Evolutionary conservation across 352 stramenopile genomes (phyloP), one percentile per base, ranked within the genome.

Genomic region (Globisporangium paroecandrum): DNA sequence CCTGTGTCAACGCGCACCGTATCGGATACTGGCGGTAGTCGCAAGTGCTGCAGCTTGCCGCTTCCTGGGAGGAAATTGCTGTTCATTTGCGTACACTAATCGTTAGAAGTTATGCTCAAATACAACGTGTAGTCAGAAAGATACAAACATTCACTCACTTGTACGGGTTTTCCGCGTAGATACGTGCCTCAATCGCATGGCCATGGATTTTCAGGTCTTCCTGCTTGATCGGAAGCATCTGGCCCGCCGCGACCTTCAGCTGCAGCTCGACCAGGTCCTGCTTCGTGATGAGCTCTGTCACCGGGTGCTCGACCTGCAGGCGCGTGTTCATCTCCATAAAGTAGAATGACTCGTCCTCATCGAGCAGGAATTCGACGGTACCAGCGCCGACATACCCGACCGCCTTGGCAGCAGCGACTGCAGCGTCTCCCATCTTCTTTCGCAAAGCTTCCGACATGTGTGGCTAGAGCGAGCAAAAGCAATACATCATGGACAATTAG

Each of bases 311-410:
- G 18, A 98, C 94, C 77, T 98, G 94, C n/a, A 98, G 77, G 25
- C 94, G 91, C 41, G 94, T 98, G 85, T 98, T 98, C 92, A 98
- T 98, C 72, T 98, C 94, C 89, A 98, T 97, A 66, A 98, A 98
- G 71, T 98, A 98, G 68, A 98, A 98, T 27, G 83, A 89, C 64
- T 95, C 86, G 68, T 93, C 82, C 43, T 93, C 80, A 73, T 98
- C 94, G 54, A 97, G 66, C 25, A 98, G 79, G 70, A 98, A 98
- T 77, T 98, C 94, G 38, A 98, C 94, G 12, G 94, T 98, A 49
- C 94, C 94, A 36, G 94, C 94, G 22, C 91, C 91, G 64, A 95
- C 89, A 72, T 98, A 98, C 43, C 89, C 91, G 22, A 98, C 90
- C 36, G 92, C 90, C 69, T 97, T 90, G 15, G 91, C 91, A 32